Percentiles rank a stretch among this genome's conserved stretches.
Evolutionary conservation across 176 grass and related monocot species (phyloP).

Genomic region (Calamus simplicifolius): DNA sequence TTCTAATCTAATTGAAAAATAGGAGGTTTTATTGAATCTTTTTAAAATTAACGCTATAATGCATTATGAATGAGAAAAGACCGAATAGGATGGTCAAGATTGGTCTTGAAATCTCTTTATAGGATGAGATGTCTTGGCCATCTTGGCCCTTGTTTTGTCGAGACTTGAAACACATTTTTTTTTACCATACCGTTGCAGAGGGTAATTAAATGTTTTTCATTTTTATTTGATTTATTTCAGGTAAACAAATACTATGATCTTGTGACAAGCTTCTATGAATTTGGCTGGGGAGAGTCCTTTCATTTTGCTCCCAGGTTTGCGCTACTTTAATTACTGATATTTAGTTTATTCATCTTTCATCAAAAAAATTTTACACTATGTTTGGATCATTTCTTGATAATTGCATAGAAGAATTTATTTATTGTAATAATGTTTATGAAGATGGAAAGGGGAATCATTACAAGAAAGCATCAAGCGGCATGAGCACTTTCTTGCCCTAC

Average conservation of each 20-base stretch:
- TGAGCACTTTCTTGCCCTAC: slow-evolving; percentile 91
- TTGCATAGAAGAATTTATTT: neutral
- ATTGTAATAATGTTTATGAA: slow-evolving; percentile 21
- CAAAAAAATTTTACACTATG: neutral
- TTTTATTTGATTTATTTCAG: slow-evolving; percentile 26
- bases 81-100: too few species aligned
- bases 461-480: slow-evolving; percentile 91
- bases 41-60: too few species aligned
- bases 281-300: slow-evolving; percentile 99
- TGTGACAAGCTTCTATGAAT: slow-evolving; percentile 97
- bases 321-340: neutral
- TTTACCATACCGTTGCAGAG: too few species aligned
- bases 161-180: too few species aligned
- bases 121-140: too few species aligned
- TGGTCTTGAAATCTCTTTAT: too few species aligned
- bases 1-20: too few species aligned
- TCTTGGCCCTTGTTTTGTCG: too few species aligned
- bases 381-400: slow-evolving; percentile 2
- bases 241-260: slow-evolving; percentile 99
- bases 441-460: slow-evolving; percentile 90
- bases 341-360: too few species aligned
- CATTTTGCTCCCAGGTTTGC: slow-evolving; percentile 93
- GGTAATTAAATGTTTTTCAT: too few species aligned
- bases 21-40: too few species aligned
- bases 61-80: too few species aligned